These are phyloP conservation scores for Agaricus bisporus DNA, from an alignment of 768 basidiomycete genomes.

Conservation along the genomic window DNA sequence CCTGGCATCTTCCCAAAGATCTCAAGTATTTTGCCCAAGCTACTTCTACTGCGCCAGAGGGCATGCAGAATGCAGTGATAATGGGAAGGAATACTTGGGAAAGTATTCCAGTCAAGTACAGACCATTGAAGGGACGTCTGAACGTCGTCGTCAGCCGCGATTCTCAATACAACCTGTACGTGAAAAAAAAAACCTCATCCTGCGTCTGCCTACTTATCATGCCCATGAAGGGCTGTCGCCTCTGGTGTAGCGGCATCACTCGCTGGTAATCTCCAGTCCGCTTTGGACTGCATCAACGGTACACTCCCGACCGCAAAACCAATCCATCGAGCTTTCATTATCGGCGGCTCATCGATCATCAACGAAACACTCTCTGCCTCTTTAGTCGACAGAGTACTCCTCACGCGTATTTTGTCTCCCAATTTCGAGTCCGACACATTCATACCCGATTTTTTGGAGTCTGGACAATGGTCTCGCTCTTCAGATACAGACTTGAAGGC, in stretches of 20 bases:
- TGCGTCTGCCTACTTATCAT: background rate
- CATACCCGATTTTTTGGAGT: conserved; percentile 67
- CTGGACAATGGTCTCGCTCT: conserved; percentile 50
- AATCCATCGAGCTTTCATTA: conserved; percentile 69
- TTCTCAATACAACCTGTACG: conserved; percentile 56
- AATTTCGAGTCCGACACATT: conserved; percentile 85
- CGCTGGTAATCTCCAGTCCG: conserved; percentile 35
- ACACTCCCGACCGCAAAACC: conserved; percentile 4
- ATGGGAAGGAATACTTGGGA: conserved; percentile 99
- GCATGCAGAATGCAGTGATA: conserved; percentile 65
- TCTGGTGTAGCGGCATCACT: conserved; percentile 26
- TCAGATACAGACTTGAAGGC: conserved; percentile 56
- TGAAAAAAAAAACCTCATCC: background rate
- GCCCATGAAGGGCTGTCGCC: conserved; percentile 10
- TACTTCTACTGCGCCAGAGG: conserved; percentile 54
- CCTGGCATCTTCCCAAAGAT: conserved; percentile 87
- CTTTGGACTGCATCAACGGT: conserved; percentile 26
- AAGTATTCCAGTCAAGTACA: conserved; percentile 81
- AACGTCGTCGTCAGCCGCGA: conserved; percentile 78
- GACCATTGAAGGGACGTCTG: conserved; percentile 67
- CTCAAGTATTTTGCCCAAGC: conserved; percentile 90
- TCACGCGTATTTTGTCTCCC: conserved; percentile 77
- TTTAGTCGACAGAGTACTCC: conserved; percentile 74
- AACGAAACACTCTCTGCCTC: conserved; percentile 49
- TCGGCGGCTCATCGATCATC: conserved; percentile 90